Conservation (phyloP, 164 flowering plant species). For the Cinnamomum micranthum region DNA sequence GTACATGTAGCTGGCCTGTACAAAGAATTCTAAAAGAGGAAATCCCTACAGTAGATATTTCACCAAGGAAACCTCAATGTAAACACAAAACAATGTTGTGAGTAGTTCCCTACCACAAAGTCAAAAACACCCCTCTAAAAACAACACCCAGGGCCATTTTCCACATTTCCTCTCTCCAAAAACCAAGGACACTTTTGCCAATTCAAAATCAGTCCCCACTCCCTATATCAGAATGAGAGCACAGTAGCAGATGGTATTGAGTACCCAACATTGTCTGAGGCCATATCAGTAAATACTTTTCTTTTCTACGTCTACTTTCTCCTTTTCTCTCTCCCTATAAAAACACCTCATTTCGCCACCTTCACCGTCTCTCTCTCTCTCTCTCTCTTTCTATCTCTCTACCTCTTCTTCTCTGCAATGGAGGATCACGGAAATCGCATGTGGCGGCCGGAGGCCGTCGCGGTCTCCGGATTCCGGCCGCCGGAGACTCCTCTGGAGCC, state of each 20-base stretch:
- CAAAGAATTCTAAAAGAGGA: no score
- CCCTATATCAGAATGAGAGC: no score
- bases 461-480: constrained; percentile 42
- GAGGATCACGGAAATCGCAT: constrained; percentile 9
- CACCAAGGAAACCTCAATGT: no score
- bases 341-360: constrained; percentile 6
- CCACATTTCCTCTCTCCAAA: no score
- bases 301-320: background rate
- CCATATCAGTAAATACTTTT: background rate
- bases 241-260: no score
- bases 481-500: constrained; percentile 88
- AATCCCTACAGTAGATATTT: no score
- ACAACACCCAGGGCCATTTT: no score
- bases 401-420: constrained; percentile 7
- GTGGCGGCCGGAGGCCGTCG: constrained; percentile 18
- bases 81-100: no score
- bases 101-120: no score
- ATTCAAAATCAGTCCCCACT: background rate
- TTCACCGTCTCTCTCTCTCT: background rate
- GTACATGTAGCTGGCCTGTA: no score
- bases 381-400: constrained; percentile 1
- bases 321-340: constrained; percentile 10
- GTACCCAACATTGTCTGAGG: background rate
- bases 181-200: background rate
- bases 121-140: no score